Percentiles rank a stretch among this genome's conserved stretches.
These are phyloP conservation scores for Microdochium bolleyi DNA, from an alignment of 2,329 filamentous ascomycete genomes.

Conservation along the genomic window DNA sequence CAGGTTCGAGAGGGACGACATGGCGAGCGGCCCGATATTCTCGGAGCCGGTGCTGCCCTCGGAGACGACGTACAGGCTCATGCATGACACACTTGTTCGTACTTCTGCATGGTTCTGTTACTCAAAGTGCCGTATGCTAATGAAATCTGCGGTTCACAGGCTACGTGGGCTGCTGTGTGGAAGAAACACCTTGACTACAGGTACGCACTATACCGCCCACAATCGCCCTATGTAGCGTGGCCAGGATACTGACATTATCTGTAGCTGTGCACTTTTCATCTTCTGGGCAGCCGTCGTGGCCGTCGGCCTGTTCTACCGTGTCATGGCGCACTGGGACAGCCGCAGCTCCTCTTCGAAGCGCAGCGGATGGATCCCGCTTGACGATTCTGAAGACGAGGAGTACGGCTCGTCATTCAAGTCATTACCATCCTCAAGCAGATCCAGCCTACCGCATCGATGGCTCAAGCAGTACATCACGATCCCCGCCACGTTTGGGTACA, in stretches of 20 bases:
- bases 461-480: constrained; percentile 23
- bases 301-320: constrained; percentile 24
- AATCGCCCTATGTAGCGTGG: background rate
- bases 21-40: constrained; percentile 7
- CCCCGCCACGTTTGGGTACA: constrained; percentile 34
- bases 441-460: constrained; percentile 12
- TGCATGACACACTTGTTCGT: constrained; percentile 29
- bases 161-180: constrained; percentile 24
- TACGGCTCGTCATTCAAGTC: background rate
- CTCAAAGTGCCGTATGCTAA: constrained; percentile 1
- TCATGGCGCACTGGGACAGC: constrained; percentile 5
- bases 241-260: background rate
- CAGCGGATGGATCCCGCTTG: constrained; percentile 3
- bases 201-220: constrained; percentile 11
- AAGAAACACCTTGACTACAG: constrained; percentile 26
- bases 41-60: constrained; percentile 25
- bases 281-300: constrained; percentile 32
- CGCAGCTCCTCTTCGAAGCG: background rate
- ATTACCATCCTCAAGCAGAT: background rate
- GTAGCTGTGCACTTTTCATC: constrained; percentile 23
- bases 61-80: constrained; percentile 19
- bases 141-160: constrained; percentile 11
- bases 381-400: background rate
- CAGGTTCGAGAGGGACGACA: constrained; percentile 19
- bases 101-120: background rate